phyloP scores from a whole-genome alignment of 1,284 basidiomycete genomes.

The Gymnopus androsaceus region DNA sequence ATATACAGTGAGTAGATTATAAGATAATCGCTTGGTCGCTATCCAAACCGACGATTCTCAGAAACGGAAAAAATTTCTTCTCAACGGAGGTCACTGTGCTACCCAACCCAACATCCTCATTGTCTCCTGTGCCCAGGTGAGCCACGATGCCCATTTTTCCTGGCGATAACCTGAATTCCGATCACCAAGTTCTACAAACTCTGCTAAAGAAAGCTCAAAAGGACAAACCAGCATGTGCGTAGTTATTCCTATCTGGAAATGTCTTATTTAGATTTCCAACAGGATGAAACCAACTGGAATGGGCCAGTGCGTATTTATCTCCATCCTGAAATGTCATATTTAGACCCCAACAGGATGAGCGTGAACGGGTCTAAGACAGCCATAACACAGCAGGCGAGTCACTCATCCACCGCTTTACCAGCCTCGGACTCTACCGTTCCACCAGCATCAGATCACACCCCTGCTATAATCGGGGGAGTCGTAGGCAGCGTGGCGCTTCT shows the following conservation, averaged over 20 bases:
- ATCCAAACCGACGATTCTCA: not conserved
- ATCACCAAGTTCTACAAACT: not conserved
- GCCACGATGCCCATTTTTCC: not conserved
- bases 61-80: not conserved
- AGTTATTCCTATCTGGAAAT: not conserved
- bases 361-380: not conserved
- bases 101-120: conserved; percentile 1
- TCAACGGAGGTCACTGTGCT: conserved; percentile 1
- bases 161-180: not conserved
- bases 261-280: not conserved
- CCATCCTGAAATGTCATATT: not conserved
- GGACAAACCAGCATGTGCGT: not conserved
- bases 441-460: not conserved
- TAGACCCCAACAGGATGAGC: not conserved
- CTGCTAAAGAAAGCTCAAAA: not conserved
- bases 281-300: not conserved
- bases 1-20: conserved; percentile 1
- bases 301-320: not conserved
- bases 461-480: conserved; percentile 1
- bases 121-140: not conserved
- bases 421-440: too few relatives aligned
- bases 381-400: not conserved
- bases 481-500: not conserved
- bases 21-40: not conserved
- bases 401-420: not conserved